A percentile compares a stretch with the other conserved stretches of the same genome.
phyloP scores from a whole-genome alignment of 495 filamentous ascomycete species.

The Neurospora sp. region DNA sequence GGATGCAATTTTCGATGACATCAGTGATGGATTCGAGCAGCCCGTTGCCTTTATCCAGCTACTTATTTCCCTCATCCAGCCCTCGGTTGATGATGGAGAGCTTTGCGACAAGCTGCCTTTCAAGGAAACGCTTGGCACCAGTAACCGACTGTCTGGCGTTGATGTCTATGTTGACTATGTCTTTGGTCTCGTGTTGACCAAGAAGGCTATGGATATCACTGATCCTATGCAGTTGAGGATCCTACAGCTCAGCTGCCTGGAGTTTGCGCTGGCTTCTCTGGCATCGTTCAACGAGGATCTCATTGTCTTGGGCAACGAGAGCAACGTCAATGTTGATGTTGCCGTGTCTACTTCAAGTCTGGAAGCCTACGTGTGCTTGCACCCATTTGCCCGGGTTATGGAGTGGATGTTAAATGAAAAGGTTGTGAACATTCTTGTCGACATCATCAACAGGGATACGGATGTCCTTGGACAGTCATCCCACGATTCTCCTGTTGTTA shows the following conservation, averaged over 20 bases:
- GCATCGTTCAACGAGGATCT: constrained; percentile 86
- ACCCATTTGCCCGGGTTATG: constrained; percentile 87
- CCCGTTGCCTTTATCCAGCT: constrained; percentile 71
- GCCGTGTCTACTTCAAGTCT: constrained; percentile 62
- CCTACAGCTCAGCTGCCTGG: constrained; percentile 65
- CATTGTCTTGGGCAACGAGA: constrained; percentile 67
- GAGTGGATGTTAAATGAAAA: constrained; percentile 96
- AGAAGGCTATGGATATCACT: constrained; percentile 47
- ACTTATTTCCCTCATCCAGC: constrained; percentile 55
- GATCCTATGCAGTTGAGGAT: constrained; percentile 55
- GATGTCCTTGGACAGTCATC: constrained; percentile 53
- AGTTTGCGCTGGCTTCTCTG: constrained; percentile 67
- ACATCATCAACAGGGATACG: constrained; percentile 62
- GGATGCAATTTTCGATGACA: constrained; percentile 46
- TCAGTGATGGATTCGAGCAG: constrained; percentile 66
- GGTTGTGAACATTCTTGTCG: constrained; percentile 68
- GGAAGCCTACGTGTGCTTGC: constrained; percentile 66
- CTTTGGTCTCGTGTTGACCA: constrained; percentile 60
- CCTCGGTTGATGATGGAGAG: constrained; percentile 43
- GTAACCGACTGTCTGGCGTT: constrained; percentile 73
- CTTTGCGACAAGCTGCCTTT: constrained; percentile 74
- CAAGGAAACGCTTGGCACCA: constrained; percentile 73
- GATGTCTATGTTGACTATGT: constrained; percentile 89
- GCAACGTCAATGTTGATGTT: constrained; percentile 60
- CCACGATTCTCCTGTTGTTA: constrained; percentile 63